Conservation (phyloP, 371 early-diverging fungal genomes). For the Agmasoma carcini region DNA sequence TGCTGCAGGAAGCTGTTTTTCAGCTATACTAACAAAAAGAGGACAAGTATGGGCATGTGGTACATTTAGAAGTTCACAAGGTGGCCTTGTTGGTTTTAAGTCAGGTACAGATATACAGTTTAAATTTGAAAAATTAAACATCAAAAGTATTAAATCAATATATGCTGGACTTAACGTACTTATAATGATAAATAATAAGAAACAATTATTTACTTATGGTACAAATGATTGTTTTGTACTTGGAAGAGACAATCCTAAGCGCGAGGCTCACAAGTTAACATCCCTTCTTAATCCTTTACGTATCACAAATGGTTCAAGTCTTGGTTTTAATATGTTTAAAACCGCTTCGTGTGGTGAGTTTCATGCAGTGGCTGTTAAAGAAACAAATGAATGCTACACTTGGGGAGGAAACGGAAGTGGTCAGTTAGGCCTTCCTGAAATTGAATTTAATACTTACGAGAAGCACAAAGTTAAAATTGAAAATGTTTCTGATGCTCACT, state of each 20-base stretch:
- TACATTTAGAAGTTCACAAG: slow-evolving; percentile 62
- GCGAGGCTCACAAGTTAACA: slow-evolving; percentile 42
- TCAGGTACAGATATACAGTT: slow-evolving; percentile 58
- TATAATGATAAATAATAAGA: slow-evolving; percentile 61
- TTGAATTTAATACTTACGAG: slow-evolving; percentile 6
- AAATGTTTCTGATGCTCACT: slow-evolving; percentile 33
- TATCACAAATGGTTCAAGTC: slow-evolving; percentile 46
- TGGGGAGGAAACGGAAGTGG: slow-evolving; percentile 87
- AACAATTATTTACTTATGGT: slow-evolving; percentile 73
- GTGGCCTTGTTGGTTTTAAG: slow-evolving; percentile 58
- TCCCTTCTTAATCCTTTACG: slow-evolving; percentile 52
- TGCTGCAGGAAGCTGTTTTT: slow-evolving; percentile 74
- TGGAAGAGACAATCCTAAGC: slow-evolving; percentile 57
- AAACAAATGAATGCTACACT: slow-evolving; percentile 57
- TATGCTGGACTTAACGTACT: slow-evolving; percentile 76
- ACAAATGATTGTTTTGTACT: slow-evolving; percentile 76
- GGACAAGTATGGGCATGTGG: slow-evolving; percentile 82
- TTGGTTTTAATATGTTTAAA: slow-evolving; percentile 54
- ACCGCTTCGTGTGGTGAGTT: slow-evolving; percentile 66
- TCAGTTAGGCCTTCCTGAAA: slow-evolving; percentile 63
- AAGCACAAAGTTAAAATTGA: slow-evolving; percentile 23
- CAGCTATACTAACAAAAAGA: slow-evolving; percentile 66
- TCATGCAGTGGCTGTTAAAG: slow-evolving; percentile 65
- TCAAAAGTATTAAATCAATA: slow-evolving; percentile 57
- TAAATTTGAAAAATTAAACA: slow-evolving; percentile 56